Evolutionary conservation across 345 rosid species (phyloP).

Genomic region (Raphanus sativus): DNA sequence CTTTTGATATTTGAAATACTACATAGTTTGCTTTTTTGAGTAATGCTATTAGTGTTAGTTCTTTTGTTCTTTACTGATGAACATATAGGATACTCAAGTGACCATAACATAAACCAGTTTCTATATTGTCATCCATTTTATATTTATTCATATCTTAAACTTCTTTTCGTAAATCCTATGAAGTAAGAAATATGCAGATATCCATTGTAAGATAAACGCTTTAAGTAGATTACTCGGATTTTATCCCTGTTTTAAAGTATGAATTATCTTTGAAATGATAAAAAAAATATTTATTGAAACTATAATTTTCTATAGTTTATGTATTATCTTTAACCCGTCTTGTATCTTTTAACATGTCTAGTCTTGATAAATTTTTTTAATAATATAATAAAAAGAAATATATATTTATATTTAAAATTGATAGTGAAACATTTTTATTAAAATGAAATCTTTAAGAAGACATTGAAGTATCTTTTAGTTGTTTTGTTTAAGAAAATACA

Average conservation of each 20-base stretch:
- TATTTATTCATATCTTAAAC: not conserved
- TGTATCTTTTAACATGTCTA: not conserved
- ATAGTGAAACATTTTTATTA: not conserved
- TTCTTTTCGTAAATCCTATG: not conserved
- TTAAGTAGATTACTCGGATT: not conserved
- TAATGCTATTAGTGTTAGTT: not conserved
- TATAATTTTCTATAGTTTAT: no score
- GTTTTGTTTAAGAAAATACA: not conserved
- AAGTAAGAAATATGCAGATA: not conserved
- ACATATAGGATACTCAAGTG: not conserved
- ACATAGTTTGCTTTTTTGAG: not conserved
- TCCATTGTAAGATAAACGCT: not conserved
- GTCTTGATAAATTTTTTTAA: not conserved
- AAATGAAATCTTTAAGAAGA: not conserved
- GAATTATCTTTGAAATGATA: no score
- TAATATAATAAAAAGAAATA: not conserved
- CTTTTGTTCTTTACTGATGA: conserved; percentile 11
- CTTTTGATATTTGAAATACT: conserved; percentile 7
- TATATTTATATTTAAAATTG: not conserved
- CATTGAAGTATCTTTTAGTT: not conserved
- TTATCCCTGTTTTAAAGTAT: not conserved
- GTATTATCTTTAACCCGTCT: not conserved
- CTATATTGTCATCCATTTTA: not conserved
- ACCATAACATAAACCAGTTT: not conserved
- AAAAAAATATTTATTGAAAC: not conserved